These are phyloP conservation scores for Erythrophleum ivorense DNA, from an alignment of 331 rosid species.

Conservation along the genomic window DNA sequence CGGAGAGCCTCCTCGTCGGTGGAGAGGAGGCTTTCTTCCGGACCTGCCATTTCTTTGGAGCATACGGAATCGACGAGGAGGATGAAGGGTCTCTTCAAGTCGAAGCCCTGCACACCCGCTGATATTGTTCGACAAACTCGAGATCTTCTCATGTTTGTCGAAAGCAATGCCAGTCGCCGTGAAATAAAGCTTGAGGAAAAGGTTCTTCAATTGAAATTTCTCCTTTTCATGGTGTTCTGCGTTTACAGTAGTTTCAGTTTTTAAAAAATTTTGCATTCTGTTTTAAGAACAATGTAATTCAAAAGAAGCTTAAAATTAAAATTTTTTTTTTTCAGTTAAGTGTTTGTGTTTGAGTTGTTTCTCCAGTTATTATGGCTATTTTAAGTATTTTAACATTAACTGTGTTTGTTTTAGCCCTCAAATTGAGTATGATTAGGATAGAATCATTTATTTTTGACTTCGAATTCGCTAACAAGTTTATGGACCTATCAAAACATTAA, in stretches of 20 bases:
- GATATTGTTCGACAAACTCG: conserved; percentile 86
- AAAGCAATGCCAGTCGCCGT: conserved; percentile 44
- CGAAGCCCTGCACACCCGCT: conserved; percentile 76
- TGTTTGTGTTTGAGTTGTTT: background rate
- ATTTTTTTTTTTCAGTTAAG: background rate
- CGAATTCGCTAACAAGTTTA: background rate
- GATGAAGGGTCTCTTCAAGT: conserved; percentile 81
- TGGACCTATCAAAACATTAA: background rate
- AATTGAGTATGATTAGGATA: too few relatives aligned
- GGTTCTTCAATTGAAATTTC: conserved; percentile 36
- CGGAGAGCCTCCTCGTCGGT: conserved; percentile 51
- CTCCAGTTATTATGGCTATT: background rate
- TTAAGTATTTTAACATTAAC: background rate
- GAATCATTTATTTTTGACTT: background rate
- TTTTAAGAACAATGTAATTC: background rate
- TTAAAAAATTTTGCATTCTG: too few relatives aligned
- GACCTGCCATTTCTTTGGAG: conserved; percentile 33
- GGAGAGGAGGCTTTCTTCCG: background rate
- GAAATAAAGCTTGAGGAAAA: conserved; percentile 76
- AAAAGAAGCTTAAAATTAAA: background rate
- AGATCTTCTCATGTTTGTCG: conserved; percentile 62
- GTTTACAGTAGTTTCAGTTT: background rate
- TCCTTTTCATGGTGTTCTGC: background rate
- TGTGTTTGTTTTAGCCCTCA: background rate
- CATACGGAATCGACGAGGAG: conserved; percentile 42